A percentile compares a stretch with the other conserved stretches of the same genome.
These are phyloP conservation scores for Fusarium sp. DNA, from an alignment of 2,329 filamentous ascomycete genomes.

Conservation along the genomic window DNA sequence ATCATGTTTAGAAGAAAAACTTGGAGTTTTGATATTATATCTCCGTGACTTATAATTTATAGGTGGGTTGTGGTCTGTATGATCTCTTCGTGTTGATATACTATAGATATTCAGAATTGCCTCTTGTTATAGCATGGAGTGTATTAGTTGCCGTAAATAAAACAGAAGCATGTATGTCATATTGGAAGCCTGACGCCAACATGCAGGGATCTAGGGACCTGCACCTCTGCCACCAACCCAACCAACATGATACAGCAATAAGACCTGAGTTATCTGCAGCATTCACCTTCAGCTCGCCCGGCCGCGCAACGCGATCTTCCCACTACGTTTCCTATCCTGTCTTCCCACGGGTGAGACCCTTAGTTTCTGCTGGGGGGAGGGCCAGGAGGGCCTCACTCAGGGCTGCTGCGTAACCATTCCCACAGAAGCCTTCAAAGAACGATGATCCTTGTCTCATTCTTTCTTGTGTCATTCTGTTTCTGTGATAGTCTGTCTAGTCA, in stretches of 20 bases:
- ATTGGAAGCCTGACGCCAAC: conserved; percentile 25
- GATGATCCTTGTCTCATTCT: conserved; percentile 23
- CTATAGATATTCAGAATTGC: conserved; percentile 19
- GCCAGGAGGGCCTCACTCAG: conserved; percentile 11
- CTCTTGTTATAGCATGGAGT: conserved; percentile 3
- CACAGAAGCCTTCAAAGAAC: not conserved
- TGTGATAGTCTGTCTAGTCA: conserved; percentile 4
- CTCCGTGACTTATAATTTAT: not conserved
- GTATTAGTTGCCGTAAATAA: conserved; percentile 1
- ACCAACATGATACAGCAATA: conserved; percentile 1
- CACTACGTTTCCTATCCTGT: conserved; percentile 17
- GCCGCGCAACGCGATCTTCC: conserved; percentile 23
- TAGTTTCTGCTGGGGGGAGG: conserved; percentile 8
- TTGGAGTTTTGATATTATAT: not conserved
- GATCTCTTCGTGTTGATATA: not conserved
- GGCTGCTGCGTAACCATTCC: conserved; percentile 27
- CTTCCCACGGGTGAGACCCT: conserved; percentile 17
- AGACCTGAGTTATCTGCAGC: not conserved
- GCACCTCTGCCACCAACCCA: conserved; percentile 20
- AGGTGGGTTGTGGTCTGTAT: not conserved
- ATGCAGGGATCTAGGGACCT: conserved; percentile 40
- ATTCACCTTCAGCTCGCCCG: conserved; percentile 22
- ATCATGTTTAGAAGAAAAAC: not conserved
- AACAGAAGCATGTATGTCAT: conserved; percentile 11
- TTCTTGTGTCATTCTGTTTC: conserved; percentile 18